Evolutionary conservation across 1,139 yeast species (phyloP), one percentile per base, ranked within the genome.

Genomic region (Tardiomyces depauwii): DNA sequence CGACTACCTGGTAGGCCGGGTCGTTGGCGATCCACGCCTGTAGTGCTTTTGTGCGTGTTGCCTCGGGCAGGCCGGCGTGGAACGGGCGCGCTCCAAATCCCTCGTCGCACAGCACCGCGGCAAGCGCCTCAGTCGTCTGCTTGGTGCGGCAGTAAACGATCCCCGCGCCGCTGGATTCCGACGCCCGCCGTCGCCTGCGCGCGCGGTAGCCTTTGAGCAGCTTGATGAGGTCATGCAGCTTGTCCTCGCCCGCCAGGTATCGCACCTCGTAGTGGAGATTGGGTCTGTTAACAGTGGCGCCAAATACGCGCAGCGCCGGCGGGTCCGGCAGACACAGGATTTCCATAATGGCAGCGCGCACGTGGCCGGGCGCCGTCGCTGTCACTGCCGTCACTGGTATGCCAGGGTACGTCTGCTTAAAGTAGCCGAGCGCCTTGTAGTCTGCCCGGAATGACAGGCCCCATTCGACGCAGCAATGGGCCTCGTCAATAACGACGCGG

Each of bases 391-490:
- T 85, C 53, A 86, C 68, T 1, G 95, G 95, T 11, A 85, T 74
- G 44, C 72, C 73, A 0, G 95, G 93, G 58, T 75, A 86, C 46
- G 76, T 73, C 38, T 69, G 67, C 54, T 84, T 82, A 65, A 86
- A 82, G 54, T 75, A 75, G 36, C 78, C 76, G 64, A 86, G 67
- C 14, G 80, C 82, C 52, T 82, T 82, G 63, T 86, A 86, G 61
- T 86, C 95, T 0, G 91, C 91, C 51, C 96, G 70, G 59, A 86
- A 86, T 60, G 84, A 94, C 62, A 84, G 94, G 11, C 95, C 95
- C 95, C 95, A 86, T 33, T 88, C 82, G 47, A 91, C 83, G 48
- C 86, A 86, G 72, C 95, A 86, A 64, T 86, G 96, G 0, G 95
- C 95, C 58, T 86, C 96, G 64, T 86, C 96, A 39, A 86, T 83